These are phyloP conservation scores for Thalassiosira ordinaria DNA, from an alignment of 352 stramenopile genomes.

Conservation along the genomic window DNA sequence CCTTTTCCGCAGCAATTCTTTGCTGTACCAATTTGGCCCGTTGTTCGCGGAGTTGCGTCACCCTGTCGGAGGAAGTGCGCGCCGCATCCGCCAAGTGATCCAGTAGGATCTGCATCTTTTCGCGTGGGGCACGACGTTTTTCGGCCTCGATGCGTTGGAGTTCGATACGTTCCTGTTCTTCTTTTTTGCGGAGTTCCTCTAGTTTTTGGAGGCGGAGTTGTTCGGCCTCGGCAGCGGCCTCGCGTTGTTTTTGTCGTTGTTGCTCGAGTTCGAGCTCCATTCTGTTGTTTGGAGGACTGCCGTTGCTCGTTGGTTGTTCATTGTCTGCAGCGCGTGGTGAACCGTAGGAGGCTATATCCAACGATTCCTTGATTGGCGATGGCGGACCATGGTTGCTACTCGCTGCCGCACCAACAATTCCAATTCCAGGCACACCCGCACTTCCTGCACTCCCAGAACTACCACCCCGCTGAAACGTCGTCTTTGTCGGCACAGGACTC, in stretches of 20 bases:
- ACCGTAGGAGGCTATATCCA: not conserved
- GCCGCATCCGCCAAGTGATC: conserved; percentile 48
- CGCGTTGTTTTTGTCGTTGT: too few species aligned
- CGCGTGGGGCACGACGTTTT: conserved; percentile 32
- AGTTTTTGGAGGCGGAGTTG: conserved; percentile 7
- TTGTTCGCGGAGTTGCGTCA: conserved; percentile 57
- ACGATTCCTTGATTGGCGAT: conserved; percentile 5
- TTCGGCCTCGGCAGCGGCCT: not conserved
- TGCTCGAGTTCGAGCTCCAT: too few species aligned
- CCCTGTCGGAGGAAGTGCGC: conserved; percentile 54
- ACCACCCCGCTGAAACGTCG: not conserved
- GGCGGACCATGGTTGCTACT: conserved; percentile 13
- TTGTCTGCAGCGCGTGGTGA: not conserved
- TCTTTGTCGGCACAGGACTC: not conserved
- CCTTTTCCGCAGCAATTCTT: conserved; percentile 59
- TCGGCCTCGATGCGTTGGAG: conserved; percentile 25
- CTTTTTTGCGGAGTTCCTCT: conserved; percentile 13
- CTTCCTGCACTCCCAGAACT: not conserved
- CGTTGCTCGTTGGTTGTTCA: too few species aligned
- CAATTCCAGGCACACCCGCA: not conserved
- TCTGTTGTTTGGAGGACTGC: too few species aligned
- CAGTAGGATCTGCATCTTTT: conserved; percentile 59
- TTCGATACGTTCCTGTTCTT: conserved; percentile 34
- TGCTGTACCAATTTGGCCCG: conserved; percentile 62
- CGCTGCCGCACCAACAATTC: conserved; percentile 23